Evolutionary conservation across 345 rosid species (phyloP), one percentile per base, ranked within the genome.

Genomic region (Populus euphratica): DNA sequence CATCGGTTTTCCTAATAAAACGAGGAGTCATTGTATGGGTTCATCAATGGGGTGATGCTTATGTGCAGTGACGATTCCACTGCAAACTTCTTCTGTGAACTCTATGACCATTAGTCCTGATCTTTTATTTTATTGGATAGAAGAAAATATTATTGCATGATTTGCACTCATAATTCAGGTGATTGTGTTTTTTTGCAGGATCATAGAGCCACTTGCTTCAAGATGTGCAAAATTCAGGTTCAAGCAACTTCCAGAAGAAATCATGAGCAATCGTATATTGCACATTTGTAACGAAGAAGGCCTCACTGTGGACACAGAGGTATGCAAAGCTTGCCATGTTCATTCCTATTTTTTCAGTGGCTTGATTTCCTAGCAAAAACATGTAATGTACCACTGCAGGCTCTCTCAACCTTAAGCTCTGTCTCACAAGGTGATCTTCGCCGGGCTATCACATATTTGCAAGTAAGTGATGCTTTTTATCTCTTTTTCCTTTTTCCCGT

Each of bases 151-250:
- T 18, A 18, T 20, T 36, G 7, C 71, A 68, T 68, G 27, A 38
- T 68, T 38, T 68, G 7, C n/a, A 38, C 47, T 21, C 25, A 21
- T 17, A 41, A 64, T 10, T 27, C 1, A 52, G 41, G 67, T n/a
- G 11, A 23, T 35, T 56, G 62, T 44, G 8, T 54, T 33, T 33
- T 74, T 44, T 47, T 6, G 21, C 39, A 93, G 97, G 91, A 93
- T 93, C 82, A 96, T 96, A 79, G 99, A 92, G 87, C 98, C 99
- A 10, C 99, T 96, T 85, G 98, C 98, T 75, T 93, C 98, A 39
- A 93, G 99, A 86, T 96, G 98, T 88, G 99, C 98, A 7, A 96
- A 96, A 90, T 93, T 96, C 88, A 90, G 98, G 85, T 96, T 96
- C 82, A 96, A 92, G 89, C 97, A 98, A 74, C 97, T 96, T 83